Evolutionary conservation across 371 early-diverging fungal species (phyloP).

Genomic region (Mucor irregularis): DNA sequence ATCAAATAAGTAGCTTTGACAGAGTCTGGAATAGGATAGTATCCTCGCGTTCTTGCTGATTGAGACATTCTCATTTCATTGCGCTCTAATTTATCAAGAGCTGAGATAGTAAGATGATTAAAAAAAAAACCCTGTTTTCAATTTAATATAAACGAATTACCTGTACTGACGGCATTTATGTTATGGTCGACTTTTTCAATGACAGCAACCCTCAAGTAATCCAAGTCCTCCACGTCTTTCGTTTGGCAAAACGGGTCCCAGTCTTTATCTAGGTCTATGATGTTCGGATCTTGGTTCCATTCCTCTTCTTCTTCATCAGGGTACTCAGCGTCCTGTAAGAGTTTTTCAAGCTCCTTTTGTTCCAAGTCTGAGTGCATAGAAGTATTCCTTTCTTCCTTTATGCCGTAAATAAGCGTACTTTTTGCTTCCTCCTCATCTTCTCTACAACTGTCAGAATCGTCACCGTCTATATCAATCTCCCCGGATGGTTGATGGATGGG

Average conservation of each 20-base stretch:
- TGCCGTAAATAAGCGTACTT: not conserved
- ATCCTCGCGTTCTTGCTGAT: slow-evolving; percentile 76
- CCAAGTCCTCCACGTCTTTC: slow-evolving; percentile 45
- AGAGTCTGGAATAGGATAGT: slow-evolving; percentile 55
- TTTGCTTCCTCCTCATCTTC: not conserved
- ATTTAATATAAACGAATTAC: not conserved
- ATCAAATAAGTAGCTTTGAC: slow-evolving; percentile 58
- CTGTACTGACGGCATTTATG: not conserved
- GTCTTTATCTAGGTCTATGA: not conserved
- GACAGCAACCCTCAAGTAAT: slow-evolving; percentile 40
- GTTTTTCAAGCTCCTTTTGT: not conserved
- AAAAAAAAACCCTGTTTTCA: not conserved
- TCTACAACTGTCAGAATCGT: too few species aligned
- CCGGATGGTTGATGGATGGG: too few species aligned
- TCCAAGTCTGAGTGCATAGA: not conserved
- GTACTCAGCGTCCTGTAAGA: slow-evolving; percentile 7
- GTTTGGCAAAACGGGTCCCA: slow-evolving; percentile 37
- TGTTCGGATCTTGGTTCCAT: not conserved
- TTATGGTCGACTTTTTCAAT: slow-evolving; percentile 8
- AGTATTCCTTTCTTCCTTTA: not conserved
- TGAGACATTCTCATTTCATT: slow-evolving; percentile 45
- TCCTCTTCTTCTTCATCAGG: slow-evolving; percentile 1
- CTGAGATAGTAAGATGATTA: not conserved
- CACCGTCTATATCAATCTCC: too few species aligned
- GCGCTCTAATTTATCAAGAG: not conserved